Conservation (phyloP, 2,329 filamentous ascomycete genomes). For the Dactylellina leptospora region DNA sequence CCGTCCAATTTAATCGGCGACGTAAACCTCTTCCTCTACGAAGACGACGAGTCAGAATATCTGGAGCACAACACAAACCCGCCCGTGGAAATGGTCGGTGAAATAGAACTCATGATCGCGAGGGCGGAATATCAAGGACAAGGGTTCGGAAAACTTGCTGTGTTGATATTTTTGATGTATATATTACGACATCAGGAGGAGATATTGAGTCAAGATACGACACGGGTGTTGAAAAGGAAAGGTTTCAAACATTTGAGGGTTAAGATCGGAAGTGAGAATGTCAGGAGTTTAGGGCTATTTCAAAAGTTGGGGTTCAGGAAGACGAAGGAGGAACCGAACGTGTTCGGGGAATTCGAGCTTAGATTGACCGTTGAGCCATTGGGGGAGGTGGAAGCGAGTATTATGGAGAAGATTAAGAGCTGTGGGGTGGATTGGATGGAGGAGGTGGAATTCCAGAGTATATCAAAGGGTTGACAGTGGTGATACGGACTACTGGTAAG, state of each 20-base stretch:
- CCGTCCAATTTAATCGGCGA: conserved; percentile 73
- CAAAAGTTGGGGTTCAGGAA: conserved; percentile 68
- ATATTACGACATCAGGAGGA: conserved; percentile 60
- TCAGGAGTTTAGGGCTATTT: conserved; percentile 69
- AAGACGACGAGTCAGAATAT: conserved; percentile 58
- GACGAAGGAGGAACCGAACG: conserved; percentile 66
- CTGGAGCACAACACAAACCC: conserved; percentile 56
- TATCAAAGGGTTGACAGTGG: not conserved
- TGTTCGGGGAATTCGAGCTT: conserved; percentile 74
- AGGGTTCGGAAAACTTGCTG: conserved; percentile 72
- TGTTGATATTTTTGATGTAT: conserved; percentile 76
- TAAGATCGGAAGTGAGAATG: conserved; percentile 70
- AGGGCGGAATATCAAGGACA: conserved; percentile 66
- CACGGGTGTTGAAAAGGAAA: conserved; percentile 7
- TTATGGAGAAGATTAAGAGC: not conserved
- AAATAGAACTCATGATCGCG: conserved; percentile 89
- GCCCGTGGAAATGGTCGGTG: conserved; percentile 64
- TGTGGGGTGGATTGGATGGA: conserved; percentile 29
- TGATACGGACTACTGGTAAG: no score
- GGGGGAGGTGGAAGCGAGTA: not conserved
- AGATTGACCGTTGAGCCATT: conserved; percentile 15
- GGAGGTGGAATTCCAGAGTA: conserved; percentile 58
- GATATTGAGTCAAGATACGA: conserved; percentile 53
- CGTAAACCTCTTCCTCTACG: conserved; percentile 79
- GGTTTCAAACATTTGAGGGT: conserved; percentile 65